Evolutionary conservation across 306 rosid species (phyloP), one percentile per base, ranked within the genome.

Genomic region (Cicer chorassanicum): DNA sequence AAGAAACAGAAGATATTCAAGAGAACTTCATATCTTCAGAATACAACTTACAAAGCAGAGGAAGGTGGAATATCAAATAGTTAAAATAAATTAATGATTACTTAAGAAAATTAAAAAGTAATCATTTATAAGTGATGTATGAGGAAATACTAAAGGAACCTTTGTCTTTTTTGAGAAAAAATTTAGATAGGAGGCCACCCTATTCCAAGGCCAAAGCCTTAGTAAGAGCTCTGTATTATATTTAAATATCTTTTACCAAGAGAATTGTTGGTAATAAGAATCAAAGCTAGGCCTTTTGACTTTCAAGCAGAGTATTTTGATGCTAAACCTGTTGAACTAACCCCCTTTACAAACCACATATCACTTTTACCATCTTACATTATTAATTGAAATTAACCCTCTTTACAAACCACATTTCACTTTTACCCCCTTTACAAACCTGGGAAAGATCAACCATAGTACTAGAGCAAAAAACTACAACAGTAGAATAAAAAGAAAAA

Each of bases 41-140:
- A 7, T 66, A 16, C 56, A 80, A 68, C 49, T 12, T 12, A 72
- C 57, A 73, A 55, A 65, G 71, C 34, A 59, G 55, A 55, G 57
- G 19, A 66, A 64, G 73, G 48, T 24, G 39, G 29, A 71, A 63
- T 14, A 29, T n/a, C 18, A 74, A 39, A 7, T 13, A 64, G 75
- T 70, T 75, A 64, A 72, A 76, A 72, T 62, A 73, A 44, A 24
- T 18, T 53, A 62, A 70, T 5, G 45, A 61, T 41, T 59, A 67
- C 39, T 79, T 34, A 39, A 34, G 8, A 54, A 29, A 29, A 29
- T 4, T 13, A 9, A 15, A 56, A 38, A 45, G 18, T 56, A 57
- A 29, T 46, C 29, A 41, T 38, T 41, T 6, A 36, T 7, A 29
- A 3, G 29, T 21, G 18, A 55, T 67, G 65, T 76, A 18, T 41